Conservation (phyloP, 2,329 filamentous ascomycete genomes). For the Aspergillus proliferans region DNA sequence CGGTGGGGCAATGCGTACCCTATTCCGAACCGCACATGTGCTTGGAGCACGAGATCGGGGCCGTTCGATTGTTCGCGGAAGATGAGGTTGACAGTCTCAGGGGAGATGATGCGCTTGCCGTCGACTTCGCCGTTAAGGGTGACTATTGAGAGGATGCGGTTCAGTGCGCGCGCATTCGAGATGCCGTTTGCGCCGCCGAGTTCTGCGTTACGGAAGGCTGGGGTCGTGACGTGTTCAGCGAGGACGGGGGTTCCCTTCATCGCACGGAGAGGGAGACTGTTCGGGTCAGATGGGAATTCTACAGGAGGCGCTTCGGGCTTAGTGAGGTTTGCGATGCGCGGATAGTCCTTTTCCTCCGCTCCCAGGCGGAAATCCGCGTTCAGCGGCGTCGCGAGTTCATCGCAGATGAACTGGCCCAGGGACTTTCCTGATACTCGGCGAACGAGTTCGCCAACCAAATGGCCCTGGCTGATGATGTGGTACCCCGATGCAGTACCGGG, state of each 20-base stretch:
- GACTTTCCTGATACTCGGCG: slow-evolving; percentile 36
- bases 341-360: slow-evolving; percentile 36
- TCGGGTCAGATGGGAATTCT: slow-evolving; percentile 8
- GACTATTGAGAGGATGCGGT: slow-evolving; percentile 37
- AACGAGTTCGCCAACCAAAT: slow-evolving; percentile 41
- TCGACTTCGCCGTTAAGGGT: slow-evolving; percentile 28
- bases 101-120: slow-evolving; percentile 34
- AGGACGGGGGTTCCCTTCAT: slow-evolving; percentile 20
- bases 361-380: slow-evolving; percentile 46
- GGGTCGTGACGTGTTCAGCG: slow-evolving; percentile 16
- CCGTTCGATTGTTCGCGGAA: slow-evolving; percentile 41
- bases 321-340: slow-evolving; percentile 34
- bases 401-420: slow-evolving; percentile 39
- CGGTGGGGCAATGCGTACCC: slow-evolving; percentile 36
- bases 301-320: slow-evolving; percentile 20
- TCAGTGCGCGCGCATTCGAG: slow-evolving; percentile 40
- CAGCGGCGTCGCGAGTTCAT: slow-evolving; percentile 39
- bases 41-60: slow-evolving; percentile 33
- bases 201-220: slow-evolving; percentile 35
- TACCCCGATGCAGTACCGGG: slow-evolving; percentile 42
- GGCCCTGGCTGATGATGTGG: slow-evolving; percentile 36
- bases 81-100: slow-evolving; percentile 40
- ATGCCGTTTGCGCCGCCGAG: slow-evolving; percentile 43
- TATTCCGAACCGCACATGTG: slow-evolving; percentile 36
- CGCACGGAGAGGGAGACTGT: slow-evolving; percentile 25